phyloP scores from a whole-genome alignment of 805 yeast genomes.

The Yamadazyma tumulicola region DNA sequence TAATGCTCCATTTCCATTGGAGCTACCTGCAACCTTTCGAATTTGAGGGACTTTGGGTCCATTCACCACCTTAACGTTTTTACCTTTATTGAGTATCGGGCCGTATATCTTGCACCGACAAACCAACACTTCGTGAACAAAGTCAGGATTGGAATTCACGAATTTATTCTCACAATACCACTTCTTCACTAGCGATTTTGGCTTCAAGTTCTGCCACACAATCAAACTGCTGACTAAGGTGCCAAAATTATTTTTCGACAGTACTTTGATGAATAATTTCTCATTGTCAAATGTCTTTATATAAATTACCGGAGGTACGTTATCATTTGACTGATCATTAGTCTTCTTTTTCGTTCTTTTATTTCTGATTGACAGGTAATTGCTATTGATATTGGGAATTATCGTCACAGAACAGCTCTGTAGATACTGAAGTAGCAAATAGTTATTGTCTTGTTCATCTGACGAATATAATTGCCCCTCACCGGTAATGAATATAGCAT shows the following conservation, averaged over 20 bases:
- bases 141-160: conserved; percentile 10
- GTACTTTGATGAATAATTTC: conserved; percentile 34
- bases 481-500: conserved; percentile 26
- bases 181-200: conserved; percentile 52
- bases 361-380: conserved; percentile 2
- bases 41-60: conserved; percentile 38
- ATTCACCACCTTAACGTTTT: conserved; percentile 32
- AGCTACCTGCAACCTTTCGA: conserved; percentile 7
- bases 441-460: conserved; percentile 27
- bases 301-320: conserved; percentile 36
- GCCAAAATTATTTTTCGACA: conserved; percentile 37
- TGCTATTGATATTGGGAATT: conserved; percentile 20
- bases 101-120: conserved; percentile 67
- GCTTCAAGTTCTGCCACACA: conserved; percentile 56
- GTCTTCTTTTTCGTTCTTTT: conserved; percentile 3
- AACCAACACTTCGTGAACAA: conserved; percentile 45
- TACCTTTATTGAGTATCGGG: conserved; percentile 45
- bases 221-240: conserved; percentile 43
- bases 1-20: not conserved
- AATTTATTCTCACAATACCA: conserved; percentile 44
- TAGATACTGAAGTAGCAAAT: conserved; percentile 29
- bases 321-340: conserved; percentile 3
- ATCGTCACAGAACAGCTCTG: conserved; percentile 41
- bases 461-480: conserved; percentile 32
- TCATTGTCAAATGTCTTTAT: conserved; percentile 39